Base-by-base conservation (phyloP, 2,329 filamentous ascomycete genomes). In the Phaeophleospora eucalypticola region DNA sequence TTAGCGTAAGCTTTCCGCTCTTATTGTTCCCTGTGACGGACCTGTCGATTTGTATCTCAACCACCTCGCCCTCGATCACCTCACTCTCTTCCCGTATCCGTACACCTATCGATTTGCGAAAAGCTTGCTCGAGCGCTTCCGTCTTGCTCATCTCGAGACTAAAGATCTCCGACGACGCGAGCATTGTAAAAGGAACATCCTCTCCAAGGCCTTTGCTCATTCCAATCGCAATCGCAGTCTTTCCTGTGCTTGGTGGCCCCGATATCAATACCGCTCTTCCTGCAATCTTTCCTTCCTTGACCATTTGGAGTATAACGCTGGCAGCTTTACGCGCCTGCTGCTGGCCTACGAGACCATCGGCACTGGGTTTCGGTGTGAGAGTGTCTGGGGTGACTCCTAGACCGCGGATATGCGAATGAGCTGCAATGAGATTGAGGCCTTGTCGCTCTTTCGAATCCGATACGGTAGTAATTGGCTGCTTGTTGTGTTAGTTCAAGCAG, bases 121-220 rank as follows among this genome's bases (percentile, higher is more conserved):
- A 97, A n/a, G 93, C 91, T 70, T 98, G 93, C 45, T 91, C 96
- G 29, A 98, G 82, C 41, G 93, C 91, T 71, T 98, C 93, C 32
- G 93, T 98, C 76, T 98, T 98, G 61, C 89, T 95, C 91, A 98
- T 97, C 71, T 98, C 93, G 64, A 97, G 81, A 19, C 90, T 96
- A 74, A 96, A 98, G 63, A 98, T 96, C 69, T 98, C 93, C 49
- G 90, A 95, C 12, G 90, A 89, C 36, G 93, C 89, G 54, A 97
- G 84, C 72, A 89, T 90, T 17, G 93, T 98, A 68, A 98, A 98
- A 3, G 93, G 93, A 2, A 96, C 90, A 67, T 98, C 93, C 40
- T 89, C 72, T 37, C 57, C 93, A 43, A 98, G 81, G 21, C 90
- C 95, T 68, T 98, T 93, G 32, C 93, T 86, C 90, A 98, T 96